Evolutionary conservation across 2,329 filamentous ascomycete species (phyloP), one percentile per base, ranked within the genome.

Genomic region (Bipolaris oryzae): DNA sequence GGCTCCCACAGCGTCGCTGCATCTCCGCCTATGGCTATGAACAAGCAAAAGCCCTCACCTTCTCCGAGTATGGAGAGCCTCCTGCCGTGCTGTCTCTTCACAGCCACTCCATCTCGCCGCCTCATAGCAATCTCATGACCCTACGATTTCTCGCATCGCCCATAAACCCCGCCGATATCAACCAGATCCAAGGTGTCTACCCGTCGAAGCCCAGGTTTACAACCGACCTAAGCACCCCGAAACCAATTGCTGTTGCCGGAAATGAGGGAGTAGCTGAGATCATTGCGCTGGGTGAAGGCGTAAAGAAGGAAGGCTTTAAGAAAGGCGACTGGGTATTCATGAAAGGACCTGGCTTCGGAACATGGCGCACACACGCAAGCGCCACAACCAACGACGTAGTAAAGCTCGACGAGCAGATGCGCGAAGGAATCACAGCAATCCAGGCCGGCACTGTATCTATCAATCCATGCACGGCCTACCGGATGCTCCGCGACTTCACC

Each of bases 151-250:
- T 99, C 69, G 91, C 93, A 31, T 87, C 92, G 1, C 92, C 95
- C 55, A 91, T 99, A 77, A 99, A 99, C 80, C 95, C 95, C 21
- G 93, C 95, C 71, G 95, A 99, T 79, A 91, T 99, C 77, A 99
- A 99, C 82, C 94, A 94, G 70, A 91, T 99, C 71, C 95, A 99
- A 81, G 95, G 95, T 64, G 92, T 94, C 3, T 99, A 99, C 80
- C 94, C 94, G 60, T 87, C 87, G 43, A 92, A 92, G 74, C 92
- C 93, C 0, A 81, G 84, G 42, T 93, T 96, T 77, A 88, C 86
- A 16, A 88, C 87, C 5, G 78, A 86, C 1, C 86, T 99, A 52
- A 90, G 92, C 54, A 97, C 93, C 0, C 65, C 86, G 1, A 81
- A 87, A 21, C 92, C 93, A 2, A 86, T 89, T 7, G 91, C 91